These are phyloP conservation scores for Elongisporangium senticosum DNA, from an alignment of 352 stramenopile species.

Conservation along the genomic window DNA sequence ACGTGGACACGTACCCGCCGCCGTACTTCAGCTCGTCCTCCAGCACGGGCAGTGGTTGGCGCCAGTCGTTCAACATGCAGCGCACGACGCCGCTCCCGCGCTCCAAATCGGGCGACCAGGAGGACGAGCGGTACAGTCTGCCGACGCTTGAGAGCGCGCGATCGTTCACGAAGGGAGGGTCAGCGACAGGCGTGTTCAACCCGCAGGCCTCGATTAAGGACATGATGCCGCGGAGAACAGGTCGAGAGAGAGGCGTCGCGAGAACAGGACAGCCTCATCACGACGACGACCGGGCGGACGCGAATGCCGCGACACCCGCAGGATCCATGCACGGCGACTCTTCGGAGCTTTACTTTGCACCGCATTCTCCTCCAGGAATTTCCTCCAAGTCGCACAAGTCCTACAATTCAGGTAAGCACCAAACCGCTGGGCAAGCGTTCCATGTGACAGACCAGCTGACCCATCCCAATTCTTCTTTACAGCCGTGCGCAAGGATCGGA, in stretches of 20 bases:
- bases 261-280: neutral
- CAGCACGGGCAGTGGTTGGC: neutral
- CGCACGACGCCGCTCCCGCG: neutral
- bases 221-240: conserved; percentile 5
- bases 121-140: conserved; percentile 49
- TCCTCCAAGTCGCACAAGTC: conserved; percentile 14
- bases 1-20: conserved; percentile 27
- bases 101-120: neutral
- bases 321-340: conserved; percentile 1
- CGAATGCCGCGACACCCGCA: neutral
- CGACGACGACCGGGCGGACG: neutral
- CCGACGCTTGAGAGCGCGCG: conserved; percentile 41
- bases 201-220: conserved; percentile 3
- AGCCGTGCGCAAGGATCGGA: conserved; percentile 5
- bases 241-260: neutral
- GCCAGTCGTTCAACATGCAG: neutral
- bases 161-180: conserved; percentile 2
- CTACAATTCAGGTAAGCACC: neutral
- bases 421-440: neutral
- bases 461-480: neutral
- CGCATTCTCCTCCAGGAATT: conserved; percentile 16
- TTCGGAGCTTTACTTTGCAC: conserved; percentile 27
- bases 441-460: neutral
- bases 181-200: conserved; percentile 2
- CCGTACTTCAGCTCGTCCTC: conserved; percentile 8